These are phyloP conservation scores for Pestalotiopsis sp. DNA, from an alignment of 2,329 filamentous ascomycete species.

Conservation along the genomic window DNA sequence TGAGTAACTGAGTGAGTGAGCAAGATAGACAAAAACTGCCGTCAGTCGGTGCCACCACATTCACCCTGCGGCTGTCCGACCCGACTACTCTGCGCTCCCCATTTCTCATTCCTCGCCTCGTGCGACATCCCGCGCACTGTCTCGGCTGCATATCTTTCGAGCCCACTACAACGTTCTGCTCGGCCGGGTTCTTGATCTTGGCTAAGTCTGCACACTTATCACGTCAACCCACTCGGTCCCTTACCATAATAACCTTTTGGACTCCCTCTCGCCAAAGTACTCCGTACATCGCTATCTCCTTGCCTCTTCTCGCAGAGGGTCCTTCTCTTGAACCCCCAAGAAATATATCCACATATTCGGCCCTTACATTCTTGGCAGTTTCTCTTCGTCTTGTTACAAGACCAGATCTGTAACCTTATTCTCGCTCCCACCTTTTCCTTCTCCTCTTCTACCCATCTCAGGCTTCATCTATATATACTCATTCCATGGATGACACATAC, in stretches of 20 bases:
- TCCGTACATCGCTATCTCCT: neutral
- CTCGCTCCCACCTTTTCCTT: slow-evolving; percentile 8
- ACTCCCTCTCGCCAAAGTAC: neutral
- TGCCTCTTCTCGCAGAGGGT: neutral
- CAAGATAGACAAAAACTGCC: neutral
- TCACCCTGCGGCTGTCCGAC: neutral
- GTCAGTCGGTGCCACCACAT: neutral
- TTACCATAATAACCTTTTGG: neutral
- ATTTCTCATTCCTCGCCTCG: neutral
- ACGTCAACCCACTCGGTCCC: slow-evolving; percentile 9
- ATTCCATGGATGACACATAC: slow-evolving; percentile 34
- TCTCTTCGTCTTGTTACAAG: too few species aligned
- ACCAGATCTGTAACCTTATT: slow-evolving; percentile 14
- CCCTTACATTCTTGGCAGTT: too few species aligned
- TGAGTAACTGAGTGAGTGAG: neutral
- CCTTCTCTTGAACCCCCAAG: too few species aligned
- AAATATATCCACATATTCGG: too few species aligned
- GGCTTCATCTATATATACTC: slow-evolving; percentile 6
- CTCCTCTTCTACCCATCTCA: neutral
- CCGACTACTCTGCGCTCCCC: neutral
- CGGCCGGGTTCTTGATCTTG: slow-evolving; percentile 1
- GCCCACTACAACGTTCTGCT: slow-evolving; percentile 1
- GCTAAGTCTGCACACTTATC: slow-evolving; percentile 11
- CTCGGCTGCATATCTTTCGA: slow-evolving; percentile 3
- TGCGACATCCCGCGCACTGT: slow-evolving; percentile 10